Evolutionary conservation across 2,329 filamentous ascomycete species (phyloP).

Genomic region (Pseudogymnoascus sp.): DNA sequence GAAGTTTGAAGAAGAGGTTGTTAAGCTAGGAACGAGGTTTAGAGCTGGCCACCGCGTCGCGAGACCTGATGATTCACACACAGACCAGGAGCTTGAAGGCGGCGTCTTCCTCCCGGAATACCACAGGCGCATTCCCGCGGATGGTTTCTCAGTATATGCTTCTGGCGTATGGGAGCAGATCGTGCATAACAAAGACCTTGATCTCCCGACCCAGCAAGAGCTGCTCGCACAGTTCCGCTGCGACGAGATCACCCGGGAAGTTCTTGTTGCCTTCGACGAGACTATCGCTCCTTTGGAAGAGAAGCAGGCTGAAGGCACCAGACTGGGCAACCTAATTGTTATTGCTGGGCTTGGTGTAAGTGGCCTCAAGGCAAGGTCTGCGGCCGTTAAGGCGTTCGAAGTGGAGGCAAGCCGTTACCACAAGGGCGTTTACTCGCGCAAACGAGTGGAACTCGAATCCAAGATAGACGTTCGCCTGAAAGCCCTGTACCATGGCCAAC

Average conservation of each 20-base stretch:
- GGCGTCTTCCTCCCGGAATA: constrained; percentile 90
- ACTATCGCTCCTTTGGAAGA: constrained; percentile 79
- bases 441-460: constrained; percentile 72
- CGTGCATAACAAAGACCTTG: constrained; percentile 95
- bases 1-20: constrained; percentile 74
- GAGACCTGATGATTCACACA: constrained; percentile 49
- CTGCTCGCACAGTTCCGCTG: constrained; percentile 94
- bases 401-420: constrained; percentile 88
- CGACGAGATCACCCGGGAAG: constrained; percentile 90
- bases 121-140: constrained; percentile 88
- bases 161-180: constrained; percentile 97
- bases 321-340: constrained; percentile 64
- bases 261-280: constrained; percentile 74
- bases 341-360: constrained; percentile 65
- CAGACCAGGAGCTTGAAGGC: constrained; percentile 66
- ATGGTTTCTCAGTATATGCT: constrained; percentile 92
- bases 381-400: constrained; percentile 78
- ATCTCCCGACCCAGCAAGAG: constrained; percentile 94
- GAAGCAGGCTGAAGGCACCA: constrained; percentile 66
- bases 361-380: constrained; percentile 64
- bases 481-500: constrained; percentile 77
- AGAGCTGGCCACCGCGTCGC: constrained; percentile 68
- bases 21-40: constrained; percentile 74
- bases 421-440: constrained; percentile 86
- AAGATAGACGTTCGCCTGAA: constrained; percentile 89